These are phyloP conservation scores for Hypoxylon trugodes DNA, from an alignment of 495 filamentous ascomycete species.

Conservation along the genomic window DNA sequence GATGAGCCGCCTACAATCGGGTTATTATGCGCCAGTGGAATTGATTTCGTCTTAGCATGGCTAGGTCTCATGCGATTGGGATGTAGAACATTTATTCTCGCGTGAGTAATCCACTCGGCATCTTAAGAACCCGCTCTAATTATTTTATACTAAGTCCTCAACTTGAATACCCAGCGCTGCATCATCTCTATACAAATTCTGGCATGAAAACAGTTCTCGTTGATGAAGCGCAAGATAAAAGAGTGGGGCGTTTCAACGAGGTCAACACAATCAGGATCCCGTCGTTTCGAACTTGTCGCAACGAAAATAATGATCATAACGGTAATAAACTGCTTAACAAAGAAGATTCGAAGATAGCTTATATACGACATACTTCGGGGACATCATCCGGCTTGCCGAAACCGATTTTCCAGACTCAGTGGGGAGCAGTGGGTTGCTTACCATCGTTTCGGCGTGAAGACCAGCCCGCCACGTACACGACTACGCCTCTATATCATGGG, in stretches of 20 bases:
- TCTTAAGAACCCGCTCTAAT: background rate
- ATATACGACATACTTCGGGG: slow-evolving; percentile 61
- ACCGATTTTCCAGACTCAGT: slow-evolving; percentile 60
- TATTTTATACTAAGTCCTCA: slow-evolving; percentile 53
- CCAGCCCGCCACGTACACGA: slow-evolving; percentile 61
- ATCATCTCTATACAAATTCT: slow-evolving; percentile 54
- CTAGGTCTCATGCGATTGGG: slow-evolving; percentile 60
- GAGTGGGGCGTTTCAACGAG: background rate
- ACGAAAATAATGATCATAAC: no score
- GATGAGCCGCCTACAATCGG: slow-evolving; percentile 46
- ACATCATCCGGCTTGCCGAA: slow-evolving; percentile 65
- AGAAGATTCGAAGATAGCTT: slow-evolving; percentile 40
- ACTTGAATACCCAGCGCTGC: slow-evolving; percentile 51
- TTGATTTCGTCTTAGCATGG: slow-evolving; percentile 61
- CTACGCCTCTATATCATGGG: slow-evolving; percentile 69
- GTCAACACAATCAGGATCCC: slow-evolving; percentile 23
- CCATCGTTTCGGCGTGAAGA: slow-evolving; percentile 48
- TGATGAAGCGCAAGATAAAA: slow-evolving; percentile 10
- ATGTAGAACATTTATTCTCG: slow-evolving; percentile 59
- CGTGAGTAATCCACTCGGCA: slow-evolving; percentile 40
- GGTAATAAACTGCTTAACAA: no score
- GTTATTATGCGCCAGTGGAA: slow-evolving; percentile 57
- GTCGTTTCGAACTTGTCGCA: background rate
- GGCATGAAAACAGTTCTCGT: slow-evolving; percentile 17
- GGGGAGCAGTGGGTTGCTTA: slow-evolving; percentile 57